Evolutionary conservation across 495 filamentous ascomycete species (phyloP).

Genomic region (Penicillium pulvis): DNA sequence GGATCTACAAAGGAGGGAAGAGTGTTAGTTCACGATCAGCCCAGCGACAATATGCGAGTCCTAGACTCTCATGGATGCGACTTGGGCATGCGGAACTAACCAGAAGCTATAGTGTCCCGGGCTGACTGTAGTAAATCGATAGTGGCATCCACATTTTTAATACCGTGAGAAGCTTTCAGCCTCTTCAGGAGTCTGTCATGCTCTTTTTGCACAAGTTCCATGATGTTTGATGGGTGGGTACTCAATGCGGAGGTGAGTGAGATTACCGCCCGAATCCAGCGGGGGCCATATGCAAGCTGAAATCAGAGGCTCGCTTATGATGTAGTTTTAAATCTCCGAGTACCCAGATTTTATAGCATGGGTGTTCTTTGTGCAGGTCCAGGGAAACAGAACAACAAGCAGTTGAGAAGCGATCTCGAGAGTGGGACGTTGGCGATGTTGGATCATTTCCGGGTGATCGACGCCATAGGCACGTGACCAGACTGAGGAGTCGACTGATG

Average conservation of each 20-base stretch:
- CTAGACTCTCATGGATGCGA: neutral
- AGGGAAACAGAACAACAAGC: neutral
- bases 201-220: conserved; percentile 75
- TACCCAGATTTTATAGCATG: neutral
- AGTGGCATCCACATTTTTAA: conserved; percentile 76
- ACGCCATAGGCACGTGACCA: conserved; percentile 28
- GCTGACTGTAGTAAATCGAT: conserved; percentile 75
- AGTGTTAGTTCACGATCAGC: neutral
- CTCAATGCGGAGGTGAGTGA: conserved; percentile 3
- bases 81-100: conserved; percentile 43
- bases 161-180: conserved; percentile 66
- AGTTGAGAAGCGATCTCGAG: neutral
- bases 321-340: neutral
- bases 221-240: conserved; percentile 36
- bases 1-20: conserved; percentile 55
- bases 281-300: conserved; percentile 2
- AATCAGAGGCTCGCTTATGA: neutral
- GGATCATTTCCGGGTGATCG: conserved; percentile 22
- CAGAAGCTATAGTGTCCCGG: conserved; percentile 65
- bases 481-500: neutral
- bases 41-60: neutral
- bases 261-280: neutral
- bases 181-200: conserved; percentile 68
- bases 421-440: conserved; percentile 1
- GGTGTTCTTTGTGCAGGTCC: neutral